These are phyloP conservation scores for Mycena olivaceomarginata DNA, from an alignment of 768 basidiomycete genomes.

Conservation along the genomic window DNA sequence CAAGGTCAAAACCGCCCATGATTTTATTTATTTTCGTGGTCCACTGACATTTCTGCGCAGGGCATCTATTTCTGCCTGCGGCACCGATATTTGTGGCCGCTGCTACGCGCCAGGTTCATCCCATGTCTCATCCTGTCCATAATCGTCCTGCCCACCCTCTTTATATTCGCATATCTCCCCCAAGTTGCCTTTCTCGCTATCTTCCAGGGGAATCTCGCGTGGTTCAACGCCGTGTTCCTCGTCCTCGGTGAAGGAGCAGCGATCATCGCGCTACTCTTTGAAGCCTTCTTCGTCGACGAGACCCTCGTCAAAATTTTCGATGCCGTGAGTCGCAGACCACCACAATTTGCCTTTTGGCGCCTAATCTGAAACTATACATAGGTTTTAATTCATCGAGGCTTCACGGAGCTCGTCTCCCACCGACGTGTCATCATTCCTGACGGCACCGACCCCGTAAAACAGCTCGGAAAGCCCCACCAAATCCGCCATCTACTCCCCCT, in stretches of 20 bases:
- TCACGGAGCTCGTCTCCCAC: conserved; percentile 37
- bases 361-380: conserved; percentile 7
- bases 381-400: conserved; percentile 39
- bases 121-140: conserved; percentile 47
- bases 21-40: neutral
- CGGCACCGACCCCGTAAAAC: conserved; percentile 36
- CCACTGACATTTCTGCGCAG: conserved; percentile 8
- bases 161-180: conserved; percentile 70
- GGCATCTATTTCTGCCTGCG: conserved; percentile 41
- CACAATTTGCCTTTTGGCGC: neutral
- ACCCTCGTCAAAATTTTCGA: conserved; percentile 45
- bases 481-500: conserved; percentile 43
- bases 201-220: conserved; percentile 70
- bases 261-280: conserved; percentile 41
- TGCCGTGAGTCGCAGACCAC: conserved; percentile 27
- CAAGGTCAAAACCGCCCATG: conserved; percentile 31
- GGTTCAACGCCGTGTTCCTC: conserved; percentile 55
- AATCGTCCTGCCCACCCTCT: conserved; percentile 55
- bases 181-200: conserved; percentile 72
- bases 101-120: conserved; percentile 37
- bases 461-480: conserved; percentile 39
- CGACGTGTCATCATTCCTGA: conserved; percentile 32
- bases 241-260: conserved; percentile 41
- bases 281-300: conserved; percentile 43
- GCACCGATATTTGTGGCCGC: conserved; percentile 42